These are phyloP conservation scores for Tephrocybe sp. DNA, from an alignment of 768 basidiomycete species.

Conservation along the genomic window DNA sequence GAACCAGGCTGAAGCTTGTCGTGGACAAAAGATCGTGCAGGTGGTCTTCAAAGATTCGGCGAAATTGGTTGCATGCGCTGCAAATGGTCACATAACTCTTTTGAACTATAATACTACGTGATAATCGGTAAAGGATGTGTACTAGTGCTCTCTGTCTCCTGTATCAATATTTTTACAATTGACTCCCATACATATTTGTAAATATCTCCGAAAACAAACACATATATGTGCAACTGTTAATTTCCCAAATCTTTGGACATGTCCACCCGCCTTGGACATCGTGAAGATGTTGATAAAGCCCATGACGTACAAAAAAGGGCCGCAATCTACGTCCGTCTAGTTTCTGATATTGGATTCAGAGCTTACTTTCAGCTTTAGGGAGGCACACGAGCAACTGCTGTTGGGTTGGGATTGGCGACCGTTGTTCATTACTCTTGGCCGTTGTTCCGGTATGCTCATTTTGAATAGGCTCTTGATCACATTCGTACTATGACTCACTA, in stretches of 20 bases:
- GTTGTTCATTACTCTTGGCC: slow-evolving; percentile 74
- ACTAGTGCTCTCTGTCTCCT: too few species aligned
- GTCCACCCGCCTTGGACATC: slow-evolving; percentile 41
- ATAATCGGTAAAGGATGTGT: neutral
- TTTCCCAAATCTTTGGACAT: slow-evolving; percentile 11
- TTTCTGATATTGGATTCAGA: neutral
- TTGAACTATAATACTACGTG: slow-evolving; percentile 13
- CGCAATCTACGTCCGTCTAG: slow-evolving; percentile 48
- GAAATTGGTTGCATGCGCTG: slow-evolving; percentile 36
- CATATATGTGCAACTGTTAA: neutral
- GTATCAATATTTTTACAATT: too few species aligned
- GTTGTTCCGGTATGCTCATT: slow-evolving; percentile 64
- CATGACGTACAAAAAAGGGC: slow-evolving; percentile 58
- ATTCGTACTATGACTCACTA: too few species aligned
- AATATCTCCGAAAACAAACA: too few species aligned
- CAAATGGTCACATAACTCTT: slow-evolving; percentile 32
- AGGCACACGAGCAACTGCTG: slow-evolving; percentile 45
- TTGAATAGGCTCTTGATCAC: too few species aligned
- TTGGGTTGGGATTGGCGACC: slow-evolving; percentile 59
- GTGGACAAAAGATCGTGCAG: slow-evolving; percentile 36
- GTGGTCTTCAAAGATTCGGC: slow-evolving; percentile 32
- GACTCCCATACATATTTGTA: too few species aligned
- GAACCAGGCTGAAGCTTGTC: slow-evolving; percentile 31
- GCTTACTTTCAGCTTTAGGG: slow-evolving; percentile 37
- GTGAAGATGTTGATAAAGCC: slow-evolving; percentile 56